A percentile compares a stretch with the other conserved stretches of the same genome.
Conservation (phyloP, 2,329 filamentous ascomycete genomes). For the Verticillium albo-atrum region DNA sequence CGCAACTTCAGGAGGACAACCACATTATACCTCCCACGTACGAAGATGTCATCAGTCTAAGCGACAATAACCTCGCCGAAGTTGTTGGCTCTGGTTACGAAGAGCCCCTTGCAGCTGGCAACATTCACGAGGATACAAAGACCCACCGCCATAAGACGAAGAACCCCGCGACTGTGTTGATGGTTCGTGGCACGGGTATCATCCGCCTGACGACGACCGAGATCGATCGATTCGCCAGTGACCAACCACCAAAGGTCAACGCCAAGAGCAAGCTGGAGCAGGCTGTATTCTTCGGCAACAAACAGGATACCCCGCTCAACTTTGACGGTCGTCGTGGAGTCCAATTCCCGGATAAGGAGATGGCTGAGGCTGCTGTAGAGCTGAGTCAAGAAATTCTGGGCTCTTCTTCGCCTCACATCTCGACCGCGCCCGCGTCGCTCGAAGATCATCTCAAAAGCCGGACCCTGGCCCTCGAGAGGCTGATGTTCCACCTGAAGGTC, state of each 20-base stretch:
- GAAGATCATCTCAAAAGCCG: constrained; percentile 76
- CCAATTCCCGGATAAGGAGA: constrained; percentile 63
- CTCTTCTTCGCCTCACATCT: constrained; percentile 71
- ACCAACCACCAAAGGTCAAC: constrained; percentile 59
- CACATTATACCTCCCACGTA: constrained; percentile 63
- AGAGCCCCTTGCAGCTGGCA: constrained; percentile 38
- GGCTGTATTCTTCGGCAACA: constrained; percentile 85
- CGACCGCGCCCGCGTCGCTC: constrained; percentile 67
- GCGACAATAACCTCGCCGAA: constrained; percentile 58
- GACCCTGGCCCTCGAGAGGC: constrained; percentile 66
- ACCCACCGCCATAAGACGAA: constrained; percentile 52
- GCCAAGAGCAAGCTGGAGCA: constrained; percentile 90
- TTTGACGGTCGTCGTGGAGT: constrained; percentile 66
- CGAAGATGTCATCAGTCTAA: constrained; percentile 83
- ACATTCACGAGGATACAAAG: constrained; percentile 39
- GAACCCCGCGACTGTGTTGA: constrained; percentile 56
- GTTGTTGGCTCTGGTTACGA: constrained; percentile 62
- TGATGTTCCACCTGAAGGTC: constrained; percentile 67
- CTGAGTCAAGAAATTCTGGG: constrained; percentile 79
- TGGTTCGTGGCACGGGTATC: constrained; percentile 59
- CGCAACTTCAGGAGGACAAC: constrained; percentile 67
- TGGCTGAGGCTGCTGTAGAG: constrained; percentile 70
- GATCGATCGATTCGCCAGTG: constrained; percentile 54
- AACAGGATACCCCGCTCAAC: constrained; percentile 80
- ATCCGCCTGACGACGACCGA: constrained; percentile 56